phyloP scores from a whole-genome alignment of 2,329 filamentous ascomycete genomes.

The Colletotrichum incanum region DNA sequence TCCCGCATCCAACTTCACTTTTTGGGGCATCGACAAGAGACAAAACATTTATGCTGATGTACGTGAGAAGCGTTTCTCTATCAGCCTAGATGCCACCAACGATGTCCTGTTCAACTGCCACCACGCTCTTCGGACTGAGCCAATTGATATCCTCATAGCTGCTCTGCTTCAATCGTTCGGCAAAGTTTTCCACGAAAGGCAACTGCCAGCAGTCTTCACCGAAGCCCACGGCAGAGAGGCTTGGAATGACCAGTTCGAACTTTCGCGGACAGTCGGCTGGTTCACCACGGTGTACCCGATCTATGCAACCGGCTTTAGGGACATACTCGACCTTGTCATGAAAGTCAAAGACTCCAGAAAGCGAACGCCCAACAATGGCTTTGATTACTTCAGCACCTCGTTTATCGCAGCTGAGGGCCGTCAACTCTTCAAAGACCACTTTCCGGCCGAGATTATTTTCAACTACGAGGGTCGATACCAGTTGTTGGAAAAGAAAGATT shows the following conservation, averaged over 20 bases:
- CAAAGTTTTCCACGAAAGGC: conserved; percentile 50
- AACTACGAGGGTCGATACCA: conserved; percentile 65
- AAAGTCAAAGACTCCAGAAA: conserved; percentile 46
- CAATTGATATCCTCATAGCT: conserved; percentile 54
- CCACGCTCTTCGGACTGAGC: conserved; percentile 50
- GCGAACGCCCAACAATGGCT: conserved; percentile 24
- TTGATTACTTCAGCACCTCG: conserved; percentile 22
- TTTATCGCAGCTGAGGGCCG: conserved; percentile 8
- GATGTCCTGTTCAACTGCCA: conserved; percentile 46
- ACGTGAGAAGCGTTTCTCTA: conserved; percentile 13
- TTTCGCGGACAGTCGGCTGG: conserved; percentile 56
- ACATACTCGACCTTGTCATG: conserved; percentile 44
- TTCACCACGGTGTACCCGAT: conserved; percentile 56
- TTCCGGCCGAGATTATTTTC: conserved; percentile 63
- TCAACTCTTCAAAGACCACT: conserved; percentile 46
- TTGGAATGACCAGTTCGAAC: conserved; percentile 49
- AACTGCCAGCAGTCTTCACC: conserved; percentile 49
- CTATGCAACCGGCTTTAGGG: conserved; percentile 31
- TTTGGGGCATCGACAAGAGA: conserved; percentile 46
- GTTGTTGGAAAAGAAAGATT: conserved; percentile 58
- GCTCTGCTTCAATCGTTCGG: conserved; percentile 50
- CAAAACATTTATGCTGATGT: conserved; percentile 47
- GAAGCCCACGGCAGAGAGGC: conserved; percentile 57
- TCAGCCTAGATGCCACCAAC: conserved; percentile 42
- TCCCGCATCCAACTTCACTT: conserved; percentile 46